These are phyloP conservation scores for Fusarium denticulatum DNA, from an alignment of 2,329 filamentous ascomycete genomes.

Conservation along the genomic window DNA sequence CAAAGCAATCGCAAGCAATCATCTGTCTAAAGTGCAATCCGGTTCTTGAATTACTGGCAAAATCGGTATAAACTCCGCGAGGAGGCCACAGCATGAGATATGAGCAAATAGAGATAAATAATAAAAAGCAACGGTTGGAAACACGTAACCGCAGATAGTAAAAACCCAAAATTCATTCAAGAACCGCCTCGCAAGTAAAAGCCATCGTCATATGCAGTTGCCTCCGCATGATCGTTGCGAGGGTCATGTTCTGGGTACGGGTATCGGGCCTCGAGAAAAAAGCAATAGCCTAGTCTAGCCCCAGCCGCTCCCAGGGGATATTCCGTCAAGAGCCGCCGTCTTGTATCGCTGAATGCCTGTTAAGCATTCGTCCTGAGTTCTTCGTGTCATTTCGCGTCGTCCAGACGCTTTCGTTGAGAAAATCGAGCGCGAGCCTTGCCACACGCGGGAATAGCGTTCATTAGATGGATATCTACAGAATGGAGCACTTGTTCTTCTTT, in stretches of 20 bases:
- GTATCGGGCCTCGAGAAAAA: conserved; percentile 16
- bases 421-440: conserved; percentile 24
- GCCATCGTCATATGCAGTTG: conserved; percentile 43
- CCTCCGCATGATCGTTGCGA: conserved; percentile 22
- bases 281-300: conserved; percentile 21
- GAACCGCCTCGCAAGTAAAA: conserved; percentile 44
- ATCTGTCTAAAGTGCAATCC: conserved; percentile 23
- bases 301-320: conserved; percentile 34
- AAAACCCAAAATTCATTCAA: conserved; percentile 44
- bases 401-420: conserved; percentile 37
- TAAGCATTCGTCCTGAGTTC: conserved; percentile 36
- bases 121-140: conserved; percentile 30
- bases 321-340: conserved; percentile 39
- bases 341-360: conserved; percentile 41
- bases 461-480: conserved; percentile 63
- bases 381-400: conserved; percentile 40
- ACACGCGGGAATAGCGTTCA: conserved; percentile 12
- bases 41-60: conserved; percentile 45
- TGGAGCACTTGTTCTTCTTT: conserved; percentile 75
- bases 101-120: conserved; percentile 36
- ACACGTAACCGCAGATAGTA: conserved; percentile 32
- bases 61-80: conserved; percentile 44
- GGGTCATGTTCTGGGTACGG: conserved; percentile 15
- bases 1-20: conserved; percentile 7
- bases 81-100: conserved; percentile 37